phyloP scores from a whole-genome alignment of 768 basidiomycete species.

The Leucogyrophana mollusca region DNA sequence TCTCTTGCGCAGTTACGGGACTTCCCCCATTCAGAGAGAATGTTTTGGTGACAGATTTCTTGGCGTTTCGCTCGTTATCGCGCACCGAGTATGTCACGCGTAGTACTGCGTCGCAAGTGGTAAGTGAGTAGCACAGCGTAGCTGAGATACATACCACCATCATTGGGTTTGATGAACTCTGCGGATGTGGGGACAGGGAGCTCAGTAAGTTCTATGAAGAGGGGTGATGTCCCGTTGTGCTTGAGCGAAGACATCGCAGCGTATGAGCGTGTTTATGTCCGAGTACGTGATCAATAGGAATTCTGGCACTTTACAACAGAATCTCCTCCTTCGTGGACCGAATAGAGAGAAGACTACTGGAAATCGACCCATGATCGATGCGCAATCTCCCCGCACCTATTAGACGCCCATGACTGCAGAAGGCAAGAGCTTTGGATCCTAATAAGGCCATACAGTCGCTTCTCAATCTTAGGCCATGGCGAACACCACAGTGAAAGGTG shows the following conservation, averaged over 20 bases:
- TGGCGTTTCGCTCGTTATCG: conserved; percentile 45
- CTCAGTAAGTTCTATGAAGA: conserved; percentile 31
- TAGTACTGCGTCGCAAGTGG: conserved; percentile 28
- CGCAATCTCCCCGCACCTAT: too few species aligned
- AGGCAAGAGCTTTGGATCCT: conserved; percentile 12
- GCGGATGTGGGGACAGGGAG: conserved; percentile 30
- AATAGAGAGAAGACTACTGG: too few species aligned
- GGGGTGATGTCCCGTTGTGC: too few species aligned
- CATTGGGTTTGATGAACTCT: conserved; percentile 16
- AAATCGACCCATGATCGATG: too few species aligned
- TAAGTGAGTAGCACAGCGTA: background rate
- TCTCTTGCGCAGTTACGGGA: background rate
- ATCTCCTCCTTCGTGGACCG: too few species aligned
- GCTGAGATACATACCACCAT: background rate
- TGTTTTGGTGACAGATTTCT: conserved; percentile 37
- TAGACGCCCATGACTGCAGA: too few species aligned
- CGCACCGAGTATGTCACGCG: conserved; percentile 39
- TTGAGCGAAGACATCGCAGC: too few species aligned
- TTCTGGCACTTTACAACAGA: too few species aligned
- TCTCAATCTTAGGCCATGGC: conserved; percentile 60
- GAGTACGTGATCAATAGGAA: too few species aligned
- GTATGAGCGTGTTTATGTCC: too few species aligned
- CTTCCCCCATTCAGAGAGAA: too few species aligned
- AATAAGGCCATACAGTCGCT: conserved; percentile 21
- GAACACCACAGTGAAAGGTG: conserved; percentile 88